Evolutionary conservation across 2,329 filamentous ascomycete genomes (phyloP), one percentile per base, ranked within the genome.

Genomic region (Chalara sp.): DNA sequence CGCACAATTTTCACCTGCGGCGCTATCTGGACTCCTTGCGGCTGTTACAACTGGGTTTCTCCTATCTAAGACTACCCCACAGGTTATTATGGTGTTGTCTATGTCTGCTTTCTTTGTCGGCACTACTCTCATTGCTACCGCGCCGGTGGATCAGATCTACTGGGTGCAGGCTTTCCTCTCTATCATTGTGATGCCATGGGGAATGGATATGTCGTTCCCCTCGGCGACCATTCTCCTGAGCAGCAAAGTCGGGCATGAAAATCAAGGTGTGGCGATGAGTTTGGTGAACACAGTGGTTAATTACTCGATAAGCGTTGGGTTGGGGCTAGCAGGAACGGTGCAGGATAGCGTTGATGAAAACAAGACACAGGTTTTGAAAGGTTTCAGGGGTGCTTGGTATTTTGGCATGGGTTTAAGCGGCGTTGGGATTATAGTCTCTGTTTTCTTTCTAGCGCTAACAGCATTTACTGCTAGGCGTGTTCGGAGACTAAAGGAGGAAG

Each of bases 181-280:
- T 5, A 68, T 79, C 5, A 31, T 84, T 3, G 59, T 86, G 44
- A 79, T 79, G 65, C 76, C 79, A 0, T 82, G 76, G 58, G 80
- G 81, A 2, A 82, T 85, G 76, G 80, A 86, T 60, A 83, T 84
- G 72, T 78, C 73, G 1, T 84, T 84, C 57, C 83, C 83, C 0
- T 77, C 81, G 0, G 80, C 78, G 0, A 83, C 75, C 0, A 61
- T 86, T 10, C 73, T 86, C 32, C 68, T 87, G 6, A 79, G 75
- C 32, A 76, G 84, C 56, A 68, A 68, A 2, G 68, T 76, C 31
- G 57, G 65, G 7, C 66, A 68, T 32, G 65, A 74, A 47, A 70
- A 75, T 47, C 76, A 79, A 55, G 76, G 76, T 5, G 68, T 78
- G 12, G 74, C 74, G 2, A 75, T 74, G 0, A 79, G 74, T 13